phyloP scores from a whole-genome alignment of 139 green algal genomes.

The Chlamydomonas schloesseri region DNA sequence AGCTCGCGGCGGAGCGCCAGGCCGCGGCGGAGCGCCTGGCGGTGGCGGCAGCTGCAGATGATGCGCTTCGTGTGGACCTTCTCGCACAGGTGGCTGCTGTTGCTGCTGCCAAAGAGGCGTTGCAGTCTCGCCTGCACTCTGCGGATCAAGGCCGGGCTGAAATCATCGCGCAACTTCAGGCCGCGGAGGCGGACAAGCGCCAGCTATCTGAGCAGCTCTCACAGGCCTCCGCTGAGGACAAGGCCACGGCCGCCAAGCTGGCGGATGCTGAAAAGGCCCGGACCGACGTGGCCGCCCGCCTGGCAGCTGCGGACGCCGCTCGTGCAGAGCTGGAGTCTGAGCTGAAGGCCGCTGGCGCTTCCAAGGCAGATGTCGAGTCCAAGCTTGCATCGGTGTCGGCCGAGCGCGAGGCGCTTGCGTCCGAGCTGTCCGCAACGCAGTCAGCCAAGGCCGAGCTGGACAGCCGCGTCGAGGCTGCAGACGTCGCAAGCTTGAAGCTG shows the following conservation, averaged over 20 bases:
- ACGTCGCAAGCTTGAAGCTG: no score
- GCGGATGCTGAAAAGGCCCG: neutral
- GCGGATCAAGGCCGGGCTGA: neutral
- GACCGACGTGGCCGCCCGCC: neutral
- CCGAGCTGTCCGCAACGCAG: neutral
- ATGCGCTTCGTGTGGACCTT: neutral
- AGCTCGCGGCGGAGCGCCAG: neutral
- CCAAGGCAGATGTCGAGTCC: no score
- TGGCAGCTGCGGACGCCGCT: neutral
- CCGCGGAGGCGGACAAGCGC: neutral
- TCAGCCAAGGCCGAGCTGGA: neutral
- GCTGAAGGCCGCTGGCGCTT: no score
- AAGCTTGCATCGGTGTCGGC: neutral
- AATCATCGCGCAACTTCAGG: neutral
- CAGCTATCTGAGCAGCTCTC: neutral
- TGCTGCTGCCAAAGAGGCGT: neutral
- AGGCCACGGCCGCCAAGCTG: neutral
- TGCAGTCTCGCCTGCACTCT: neutral
- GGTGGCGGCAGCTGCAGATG: no score
- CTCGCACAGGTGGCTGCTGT: neutral
- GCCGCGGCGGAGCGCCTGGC: neutral
- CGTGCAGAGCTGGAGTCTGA: neutral
- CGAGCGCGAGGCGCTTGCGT: neutral
- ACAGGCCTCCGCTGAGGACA: neutral
- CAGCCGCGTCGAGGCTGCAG: neutral